phyloP scores from a whole-genome alignment of 2,329 filamentous ascomycete genomes.

The Fusarium nygamai region DNA sequence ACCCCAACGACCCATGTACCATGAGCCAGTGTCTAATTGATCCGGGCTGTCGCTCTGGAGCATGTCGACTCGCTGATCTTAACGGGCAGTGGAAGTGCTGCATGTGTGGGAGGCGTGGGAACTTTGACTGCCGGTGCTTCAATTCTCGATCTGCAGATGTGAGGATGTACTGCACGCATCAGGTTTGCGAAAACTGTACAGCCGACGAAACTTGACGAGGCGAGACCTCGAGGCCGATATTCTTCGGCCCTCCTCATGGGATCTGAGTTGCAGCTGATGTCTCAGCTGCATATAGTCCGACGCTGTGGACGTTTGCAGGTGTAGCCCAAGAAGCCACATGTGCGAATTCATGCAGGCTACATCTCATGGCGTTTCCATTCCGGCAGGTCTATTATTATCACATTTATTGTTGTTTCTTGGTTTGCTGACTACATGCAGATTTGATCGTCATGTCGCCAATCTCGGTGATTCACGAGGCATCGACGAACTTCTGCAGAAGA shows the following conservation, averaged over 20 bases:
- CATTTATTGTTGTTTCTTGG: not conserved
- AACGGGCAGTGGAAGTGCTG: slow-evolving; percentile 62
- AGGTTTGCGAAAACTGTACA: slow-evolving; percentile 57
- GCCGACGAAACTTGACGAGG: slow-evolving; percentile 25
- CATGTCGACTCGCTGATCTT: slow-evolving; percentile 60
- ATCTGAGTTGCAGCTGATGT: slow-evolving; percentile 12
- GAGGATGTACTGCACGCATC: slow-evolving; percentile 61
- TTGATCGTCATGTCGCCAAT: slow-evolving; percentile 6
- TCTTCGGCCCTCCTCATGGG: slow-evolving; percentile 10
- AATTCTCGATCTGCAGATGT: slow-evolving; percentile 56
- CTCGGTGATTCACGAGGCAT: not conserved
- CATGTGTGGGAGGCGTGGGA: slow-evolving; percentile 57
- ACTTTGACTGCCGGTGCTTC: slow-evolving; percentile 57
- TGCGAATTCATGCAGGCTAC: not conserved
- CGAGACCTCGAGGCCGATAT: slow-evolving; percentile 14
- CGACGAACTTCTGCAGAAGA: not conserved
- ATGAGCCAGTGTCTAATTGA: slow-evolving; percentile 57
- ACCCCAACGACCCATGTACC: slow-evolving; percentile 56
- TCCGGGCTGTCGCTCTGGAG: slow-evolving; percentile 58
- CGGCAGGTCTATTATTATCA: slow-evolving; percentile 19
- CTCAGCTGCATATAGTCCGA: slow-evolving; percentile 25
- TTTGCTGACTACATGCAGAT: slow-evolving; percentile 21
- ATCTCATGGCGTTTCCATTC: slow-evolving; percentile 9
- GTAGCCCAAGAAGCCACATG: slow-evolving; percentile 10
- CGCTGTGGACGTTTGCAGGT: slow-evolving; percentile 15